Conservation (phyloP, 805 yeast genomes). For the Nakazawaea peltata region DNA sequence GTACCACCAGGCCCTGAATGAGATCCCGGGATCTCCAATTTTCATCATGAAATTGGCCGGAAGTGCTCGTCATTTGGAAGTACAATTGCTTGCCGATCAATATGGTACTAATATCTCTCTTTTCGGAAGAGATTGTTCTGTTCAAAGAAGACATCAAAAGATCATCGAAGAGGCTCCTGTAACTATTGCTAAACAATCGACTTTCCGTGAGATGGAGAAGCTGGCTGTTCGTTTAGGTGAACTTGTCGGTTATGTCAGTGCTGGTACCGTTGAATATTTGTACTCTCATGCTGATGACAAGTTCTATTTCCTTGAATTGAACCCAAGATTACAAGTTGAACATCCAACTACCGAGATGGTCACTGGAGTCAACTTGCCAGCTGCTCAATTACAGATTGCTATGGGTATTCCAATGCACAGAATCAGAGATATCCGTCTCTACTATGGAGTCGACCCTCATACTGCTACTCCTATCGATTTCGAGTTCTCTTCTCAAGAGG, state of each 20-base stretch:
- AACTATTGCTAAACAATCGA: constrained; percentile 80
- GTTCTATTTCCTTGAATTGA: constrained; percentile 92
- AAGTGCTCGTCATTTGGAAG: constrained; percentile 96
- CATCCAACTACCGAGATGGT: constrained; percentile 99
- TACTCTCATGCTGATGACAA: constrained; percentile 92
- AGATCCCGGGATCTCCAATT: constrained; percentile 98
- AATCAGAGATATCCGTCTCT: constrained; percentile 83
- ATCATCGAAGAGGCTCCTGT: constrained; percentile 99
- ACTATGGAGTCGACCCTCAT: constrained; percentile 95
- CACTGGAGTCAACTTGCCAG: constrained; percentile 95
- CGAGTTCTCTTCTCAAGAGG: constrained; percentile 66
- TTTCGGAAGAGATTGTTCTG: constrained; percentile 99
- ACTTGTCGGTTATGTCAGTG: constrained; percentile 96
- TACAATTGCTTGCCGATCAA: constrained; percentile 95
- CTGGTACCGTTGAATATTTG: constrained; percentile 98
- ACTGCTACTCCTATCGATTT: constrained; percentile 86
- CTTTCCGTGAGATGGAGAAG: constrained; percentile 87
- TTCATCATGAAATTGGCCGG: constrained; percentile 98
- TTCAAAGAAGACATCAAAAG: constrained; percentile 98
- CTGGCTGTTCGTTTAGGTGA: constrained; percentile 97
- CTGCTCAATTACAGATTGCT: constrained; percentile 97
- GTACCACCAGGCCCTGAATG: constrained; percentile 92
- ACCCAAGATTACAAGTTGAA: constrained; percentile 98
- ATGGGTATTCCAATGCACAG: constrained; percentile 99
- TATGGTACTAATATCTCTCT: constrained; percentile 96